phyloP scores from a whole-genome alignment of 2,329 filamentous ascomycete genomes.

The Aspergillus calidoustus region DNA sequence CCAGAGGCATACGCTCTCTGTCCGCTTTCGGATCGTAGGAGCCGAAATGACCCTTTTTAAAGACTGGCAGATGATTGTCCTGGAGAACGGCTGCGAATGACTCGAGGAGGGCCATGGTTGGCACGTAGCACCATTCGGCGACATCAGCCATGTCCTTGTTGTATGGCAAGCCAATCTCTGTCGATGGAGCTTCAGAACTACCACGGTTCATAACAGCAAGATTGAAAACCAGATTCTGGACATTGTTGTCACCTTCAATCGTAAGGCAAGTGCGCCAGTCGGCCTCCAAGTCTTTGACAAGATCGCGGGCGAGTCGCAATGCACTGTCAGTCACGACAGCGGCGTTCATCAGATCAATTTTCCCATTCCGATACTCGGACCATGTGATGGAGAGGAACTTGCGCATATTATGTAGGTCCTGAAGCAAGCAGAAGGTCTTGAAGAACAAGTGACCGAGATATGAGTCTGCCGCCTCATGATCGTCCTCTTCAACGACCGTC shows the following conservation, averaged over 20 bases:
- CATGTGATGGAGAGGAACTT: constrained; percentile 35
- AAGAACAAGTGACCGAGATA: constrained; percentile 28
- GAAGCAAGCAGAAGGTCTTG: constrained; percentile 34
- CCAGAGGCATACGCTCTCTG: constrained; percentile 29
- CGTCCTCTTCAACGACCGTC: constrained; percentile 22
- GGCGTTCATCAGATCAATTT: constrained; percentile 38
- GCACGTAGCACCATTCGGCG: constrained; percentile 30
- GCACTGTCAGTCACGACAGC: constrained; percentile 38
- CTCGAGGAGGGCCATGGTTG: constrained; percentile 25
- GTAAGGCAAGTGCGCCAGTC: constrained; percentile 22
- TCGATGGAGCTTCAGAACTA: constrained; percentile 22
- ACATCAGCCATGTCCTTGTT: constrained; percentile 34
- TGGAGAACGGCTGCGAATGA: constrained; percentile 31
- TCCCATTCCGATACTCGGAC: constrained; percentile 34
- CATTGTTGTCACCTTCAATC: neutral
- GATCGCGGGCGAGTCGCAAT: constrained; percentile 30
- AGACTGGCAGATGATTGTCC: constrained; percentile 27
- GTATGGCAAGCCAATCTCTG: constrained; percentile 32
- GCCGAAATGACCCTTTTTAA: constrained; percentile 35
- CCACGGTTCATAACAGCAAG: constrained; percentile 16
- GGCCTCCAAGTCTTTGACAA: constrained; percentile 25
- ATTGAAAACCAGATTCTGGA: constrained; percentile 19
- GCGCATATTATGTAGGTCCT: constrained; percentile 36
- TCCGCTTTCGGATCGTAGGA: constrained; percentile 35
- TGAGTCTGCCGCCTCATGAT: constrained; percentile 20